Evolutionary conservation across 2,329 filamentous ascomycete genomes (phyloP), one percentile per base, ranked within the genome.

Genomic region (Rutstroemia sp.): DNA sequence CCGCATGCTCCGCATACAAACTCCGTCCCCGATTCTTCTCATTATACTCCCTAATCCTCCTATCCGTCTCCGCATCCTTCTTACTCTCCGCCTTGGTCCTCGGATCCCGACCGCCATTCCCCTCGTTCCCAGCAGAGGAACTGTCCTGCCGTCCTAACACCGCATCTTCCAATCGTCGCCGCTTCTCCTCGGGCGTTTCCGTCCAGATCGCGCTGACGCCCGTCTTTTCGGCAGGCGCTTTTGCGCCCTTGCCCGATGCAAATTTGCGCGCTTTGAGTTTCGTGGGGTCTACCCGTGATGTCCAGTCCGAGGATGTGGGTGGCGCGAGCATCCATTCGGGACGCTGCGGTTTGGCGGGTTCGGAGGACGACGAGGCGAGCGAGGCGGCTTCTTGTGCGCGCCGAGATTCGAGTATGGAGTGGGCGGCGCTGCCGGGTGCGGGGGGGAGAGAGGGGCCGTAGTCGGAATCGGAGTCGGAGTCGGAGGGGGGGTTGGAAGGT

Each of bases 101-200:
- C 54, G 55, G 44, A 36, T 25, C 61, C 46, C 30, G 30, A 9
- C 40, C 53, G 8, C 48, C 36, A 17, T 54, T 17, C 10, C 48
- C 56, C 34, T 46, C 42, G 23, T 42, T 27, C 17, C 36, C 5
- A 30, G 27, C 34, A 60, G 63, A 45, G 2, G 63, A 45, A 2
- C 56, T 60, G 8, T 67, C 65, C 4, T 62, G 67, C 2, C 92
- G 82, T 0, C 92, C 92, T 63, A 96, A 80, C 10, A 95, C 87
- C 53, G 94, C 83, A 69, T 95, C 84, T 64, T 87, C 85, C 21
- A 96, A 73, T 40, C 89, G 80, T 70, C 87, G 85, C 57, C 88
- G 82, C 71, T 95, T 95, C 72, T 96, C 82, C 69, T 92, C 88
- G 0, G 90, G 88, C 8, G 90, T 96, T 71, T 97, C 92, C 0